Base-by-base conservation (phyloP, 225 moss, liverwort and hornwort genomes). In the Lunularia cruciata region DNA sequence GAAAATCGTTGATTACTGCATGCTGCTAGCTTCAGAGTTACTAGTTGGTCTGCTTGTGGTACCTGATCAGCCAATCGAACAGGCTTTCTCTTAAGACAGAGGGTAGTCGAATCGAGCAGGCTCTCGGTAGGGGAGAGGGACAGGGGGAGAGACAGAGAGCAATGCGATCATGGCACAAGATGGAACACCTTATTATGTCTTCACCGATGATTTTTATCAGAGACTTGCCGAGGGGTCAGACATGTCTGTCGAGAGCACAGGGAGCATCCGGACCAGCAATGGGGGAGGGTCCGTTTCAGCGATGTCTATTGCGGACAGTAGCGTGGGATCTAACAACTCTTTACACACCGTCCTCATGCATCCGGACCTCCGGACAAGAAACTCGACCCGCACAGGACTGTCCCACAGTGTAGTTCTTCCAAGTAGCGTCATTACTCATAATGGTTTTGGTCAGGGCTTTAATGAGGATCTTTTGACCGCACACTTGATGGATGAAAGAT, bases 241-340 rank as follows among this genome's bases (percentile, higher is more conserved):
- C 61, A 98, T 98, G 96, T 98, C 96, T 7, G 88, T 93, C 53
- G 91, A 85, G 82, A 96, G 95, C 68, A 86, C 84, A 31, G 92
- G 87, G 65, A 98, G 98, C 63, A 91, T 98, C 63, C 82, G 84
- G 62, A 87, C 87, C 74, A 93, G 87, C 67, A 86, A 86, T 78
- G 95, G 88, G 20, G 90, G 87, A 23, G 85, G 87, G 75, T 90
- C 92, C 0, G 83, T 96, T 39, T 85, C 93, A 18, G 88, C 85
- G 85, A 77, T 89, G 79, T 89, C 92, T 9, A 82, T 83, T 32
- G 76, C 86, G 28, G 92, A 98, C 35, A 93, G 93, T 61, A 98
- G 98, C 73, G 91, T 98, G 3, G 98, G 88, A 70, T 98, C 98
- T 5, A 98, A 93, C 77, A 82, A 81, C 72, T 89, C 98, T 2